Evolutionary conservation across 768 basidiomycete genomes (phyloP).

Genomic region (Sporobolomyces pararoseus): DNA sequence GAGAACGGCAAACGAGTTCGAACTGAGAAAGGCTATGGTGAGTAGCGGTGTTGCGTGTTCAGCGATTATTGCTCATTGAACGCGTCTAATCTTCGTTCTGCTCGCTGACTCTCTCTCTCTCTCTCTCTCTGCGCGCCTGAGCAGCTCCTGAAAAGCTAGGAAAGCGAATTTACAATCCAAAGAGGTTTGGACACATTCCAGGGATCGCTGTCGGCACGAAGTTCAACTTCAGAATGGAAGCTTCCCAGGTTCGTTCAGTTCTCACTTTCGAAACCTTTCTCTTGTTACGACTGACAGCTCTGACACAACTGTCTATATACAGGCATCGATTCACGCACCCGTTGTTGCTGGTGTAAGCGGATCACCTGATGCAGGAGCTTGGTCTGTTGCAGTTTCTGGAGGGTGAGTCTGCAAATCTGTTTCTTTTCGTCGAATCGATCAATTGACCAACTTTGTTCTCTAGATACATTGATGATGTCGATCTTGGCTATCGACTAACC

Average conservation of each 20-base stretch:
- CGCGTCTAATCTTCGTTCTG: background rate
- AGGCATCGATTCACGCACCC: slow-evolving; percentile 55
- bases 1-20: slow-evolving; percentile 2
- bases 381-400: slow-evolving; percentile 83
- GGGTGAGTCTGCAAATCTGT: slow-evolving; percentile 47
- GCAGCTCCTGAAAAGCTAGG: background rate
- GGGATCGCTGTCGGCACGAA: slow-evolving; percentile 73
- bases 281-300: background rate
- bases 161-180: slow-evolving; percentile 46
- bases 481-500: slow-evolving; percentile 42
- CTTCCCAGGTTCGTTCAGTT: background rate
- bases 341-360: slow-evolving; percentile 77
- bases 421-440: background rate
- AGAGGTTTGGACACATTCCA: slow-evolving; percentile 74
- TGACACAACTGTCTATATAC: background rate
- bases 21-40: background rate
- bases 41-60: background rate
- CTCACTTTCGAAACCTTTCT: background rate
- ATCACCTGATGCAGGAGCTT: slow-evolving; percentile 62
- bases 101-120: background rate
- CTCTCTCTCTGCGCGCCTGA: too few relatives aligned
- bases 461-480: slow-evolving; percentile 46
- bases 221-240: slow-evolving; percentile 58
- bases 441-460: background rate
- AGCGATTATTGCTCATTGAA: background rate